Evolutionary conservation across 2,329 filamentous ascomycete genomes (phyloP).

Genomic region (Clathrospora elynae): DNA sequence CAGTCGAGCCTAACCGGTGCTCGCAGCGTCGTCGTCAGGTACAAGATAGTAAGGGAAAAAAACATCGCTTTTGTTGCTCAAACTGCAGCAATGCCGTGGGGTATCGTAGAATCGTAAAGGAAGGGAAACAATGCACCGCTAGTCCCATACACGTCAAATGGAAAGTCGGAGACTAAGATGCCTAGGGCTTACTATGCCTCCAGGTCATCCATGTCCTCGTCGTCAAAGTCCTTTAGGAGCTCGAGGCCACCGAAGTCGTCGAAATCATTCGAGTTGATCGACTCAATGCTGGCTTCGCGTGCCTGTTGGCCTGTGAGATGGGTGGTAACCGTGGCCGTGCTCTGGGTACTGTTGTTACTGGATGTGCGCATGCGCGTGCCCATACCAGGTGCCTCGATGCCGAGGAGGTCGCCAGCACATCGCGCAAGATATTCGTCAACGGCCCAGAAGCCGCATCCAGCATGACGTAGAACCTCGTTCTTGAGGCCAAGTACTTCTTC

Average conservation of each 20-base stretch:
- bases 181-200: conserved; percentile 7
- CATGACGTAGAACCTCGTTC: conserved; percentile 45
- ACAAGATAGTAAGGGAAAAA: neutral
- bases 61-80: conserved; percentile 11
- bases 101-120: conserved; percentile 20
- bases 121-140: neutral
- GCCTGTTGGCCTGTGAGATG: conserved; percentile 13
- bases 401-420: conserved; percentile 44
- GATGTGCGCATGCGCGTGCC: conserved; percentile 1
- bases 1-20: neutral
- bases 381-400: conserved; percentile 26
- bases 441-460: conserved; percentile 46
- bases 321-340: conserved; percentile 9
- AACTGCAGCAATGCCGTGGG: conserved; percentile 13
- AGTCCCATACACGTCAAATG: neutral
- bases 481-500: conserved; percentile 47
- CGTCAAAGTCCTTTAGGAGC: conserved; percentile 38
- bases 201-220: conserved; percentile 31
- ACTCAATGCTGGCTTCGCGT: conserved; percentile 17
- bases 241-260: conserved; percentile 41
- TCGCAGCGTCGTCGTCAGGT: conserved; percentile 1
- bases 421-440: conserved; percentile 47
- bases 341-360: conserved; percentile 13
- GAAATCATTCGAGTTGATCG: conserved; percentile 20
- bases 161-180: conserved; percentile 1